Evolutionary conservation across 371 early-diverging fungal species (phyloP).

Genomic region (Mycotypha africana): DNA sequence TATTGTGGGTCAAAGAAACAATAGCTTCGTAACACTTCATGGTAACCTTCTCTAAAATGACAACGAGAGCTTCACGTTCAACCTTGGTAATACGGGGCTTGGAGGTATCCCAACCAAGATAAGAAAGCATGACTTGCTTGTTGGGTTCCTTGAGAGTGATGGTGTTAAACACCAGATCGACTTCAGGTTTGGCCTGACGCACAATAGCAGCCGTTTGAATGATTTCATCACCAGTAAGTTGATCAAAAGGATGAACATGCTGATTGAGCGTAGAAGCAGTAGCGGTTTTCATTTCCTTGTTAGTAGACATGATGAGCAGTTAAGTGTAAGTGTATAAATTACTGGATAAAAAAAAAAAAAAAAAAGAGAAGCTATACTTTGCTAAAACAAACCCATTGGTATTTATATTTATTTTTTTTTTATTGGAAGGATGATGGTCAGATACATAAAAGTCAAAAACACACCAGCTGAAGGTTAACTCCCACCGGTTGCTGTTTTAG

Average conservation of each 20-base stretch:
- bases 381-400: too few species aligned
- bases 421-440: too few species aligned
- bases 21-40: slow-evolving; percentile 39
- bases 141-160: slow-evolving; percentile 46
- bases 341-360: slow-evolving; percentile 2
- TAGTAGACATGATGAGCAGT: slow-evolving; percentile 20
- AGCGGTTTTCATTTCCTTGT: slow-evolving; percentile 36
- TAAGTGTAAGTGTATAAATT: not conserved
- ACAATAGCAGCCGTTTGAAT: slow-evolving; percentile 27
- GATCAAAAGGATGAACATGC: slow-evolving; percentile 39
- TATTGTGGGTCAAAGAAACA: slow-evolving; percentile 25
- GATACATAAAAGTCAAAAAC: too few species aligned
- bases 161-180: slow-evolving; percentile 44
- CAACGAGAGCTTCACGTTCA: slow-evolving; percentile 43
- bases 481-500: too few species aligned
- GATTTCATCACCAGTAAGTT: slow-evolving; percentile 39
- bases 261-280: slow-evolving; percentile 22
- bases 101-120: slow-evolving; percentile 39
- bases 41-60: slow-evolving; percentile 31
- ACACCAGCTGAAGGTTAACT: too few species aligned
- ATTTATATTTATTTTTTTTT: too few species aligned
- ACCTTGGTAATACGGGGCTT: slow-evolving; percentile 26
- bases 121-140: slow-evolving; percentile 39
- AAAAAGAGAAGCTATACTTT: slow-evolving; percentile 1
- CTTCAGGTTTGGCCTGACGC: slow-evolving; percentile 24